Percentiles rank a stretch among this genome's conserved stretches.
Evolutionary conservation across 768 basidiomycete genomes (phyloP).

Genomic region (Cubamyces sp.): DNA sequence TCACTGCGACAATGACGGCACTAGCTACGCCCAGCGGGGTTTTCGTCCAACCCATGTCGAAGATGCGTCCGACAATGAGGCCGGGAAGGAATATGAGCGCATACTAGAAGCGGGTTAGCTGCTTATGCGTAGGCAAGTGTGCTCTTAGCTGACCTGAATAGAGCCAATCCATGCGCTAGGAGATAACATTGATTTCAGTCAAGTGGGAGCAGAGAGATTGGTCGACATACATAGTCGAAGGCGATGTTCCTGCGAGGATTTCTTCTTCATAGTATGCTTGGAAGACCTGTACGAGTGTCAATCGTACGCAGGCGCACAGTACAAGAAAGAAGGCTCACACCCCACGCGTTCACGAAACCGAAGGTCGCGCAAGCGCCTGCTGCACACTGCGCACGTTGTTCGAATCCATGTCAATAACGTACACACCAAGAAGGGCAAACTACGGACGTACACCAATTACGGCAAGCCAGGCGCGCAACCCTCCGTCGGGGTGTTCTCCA

Average conservation of each 20-base stretch:
- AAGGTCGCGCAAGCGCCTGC: constrained; percentile 55
- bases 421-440: neutral
- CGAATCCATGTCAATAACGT: constrained; percentile 5
- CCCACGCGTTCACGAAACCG: constrained; percentile 77
- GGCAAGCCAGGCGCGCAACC: constrained; percentile 47
- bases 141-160: constrained; percentile 50
- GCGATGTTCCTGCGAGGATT: constrained; percentile 49
- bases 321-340: constrained; percentile 48
- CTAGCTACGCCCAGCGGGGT: constrained; percentile 53
- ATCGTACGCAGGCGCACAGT: neutral
- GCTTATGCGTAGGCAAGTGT: constrained; percentile 1
- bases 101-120: constrained; percentile 46
- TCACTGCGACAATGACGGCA: constrained; percentile 53
- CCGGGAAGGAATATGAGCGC: constrained; percentile 65
- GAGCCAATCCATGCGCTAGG: constrained; percentile 81
- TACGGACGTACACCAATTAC: constrained; percentile 42
- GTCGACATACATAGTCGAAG: constrained; percentile 73
- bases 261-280: constrained; percentile 71
- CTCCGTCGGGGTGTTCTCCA: constrained; percentile 47
- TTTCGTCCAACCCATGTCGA: constrained; percentile 73
- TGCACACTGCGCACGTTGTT: constrained; percentile 4
- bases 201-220: neutral
- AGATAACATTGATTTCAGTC: neutral
- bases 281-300: constrained; percentile 52
- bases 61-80: constrained; percentile 66